A percentile compares a stretch with the other conserved stretches of the same genome.
These are phyloP conservation scores for Annona cherimola DNA, from an alignment of 164 flowering plant genomes.

Conservation along the genomic window DNA sequence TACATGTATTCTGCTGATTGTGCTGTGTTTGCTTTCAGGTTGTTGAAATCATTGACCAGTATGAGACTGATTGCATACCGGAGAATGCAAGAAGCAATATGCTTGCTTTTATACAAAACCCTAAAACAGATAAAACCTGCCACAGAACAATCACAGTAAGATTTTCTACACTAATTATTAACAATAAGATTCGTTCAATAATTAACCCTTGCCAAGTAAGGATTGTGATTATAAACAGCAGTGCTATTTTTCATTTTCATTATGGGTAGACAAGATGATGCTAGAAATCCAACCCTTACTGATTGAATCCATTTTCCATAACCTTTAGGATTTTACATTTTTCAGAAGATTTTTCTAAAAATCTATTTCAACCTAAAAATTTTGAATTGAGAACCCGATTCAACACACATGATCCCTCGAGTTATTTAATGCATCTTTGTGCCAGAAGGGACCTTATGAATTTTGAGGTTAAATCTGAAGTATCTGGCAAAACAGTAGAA, in stretches of 20 bases:
- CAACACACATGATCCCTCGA: too few relatives aligned
- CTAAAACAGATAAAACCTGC: conserved; percentile 46
- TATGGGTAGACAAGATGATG: background rate
- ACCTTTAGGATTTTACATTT: too few relatives aligned
- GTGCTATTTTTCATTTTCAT: background rate
- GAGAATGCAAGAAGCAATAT: conserved; percentile 26
- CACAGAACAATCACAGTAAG: conserved; percentile 47
- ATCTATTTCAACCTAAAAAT: too few relatives aligned
- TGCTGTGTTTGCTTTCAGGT: conserved; percentile 37
- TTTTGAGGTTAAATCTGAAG: too few relatives aligned
- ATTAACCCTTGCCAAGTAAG: background rate
- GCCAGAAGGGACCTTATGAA: too few relatives aligned
- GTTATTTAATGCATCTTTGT: too few relatives aligned
- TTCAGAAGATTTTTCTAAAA: too few relatives aligned
- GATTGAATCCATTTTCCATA: too few relatives aligned
- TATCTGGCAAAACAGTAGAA: too few relatives aligned
- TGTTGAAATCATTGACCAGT: conserved; percentile 75
- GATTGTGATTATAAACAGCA: background rate
- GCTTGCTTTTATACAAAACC: conserved; percentile 48
- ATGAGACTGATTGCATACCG: conserved; percentile 75
- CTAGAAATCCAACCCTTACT: too few relatives aligned
- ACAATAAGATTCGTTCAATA: background rate
- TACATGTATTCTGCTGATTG: conserved; percentile 6
- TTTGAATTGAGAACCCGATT: too few relatives aligned
- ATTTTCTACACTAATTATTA: background rate